Evolutionary conservation across 164 flowering plant genomes (phyloP), one percentile per base, ranked within the genome.

Genomic region (Houttuynia cordata): DNA sequence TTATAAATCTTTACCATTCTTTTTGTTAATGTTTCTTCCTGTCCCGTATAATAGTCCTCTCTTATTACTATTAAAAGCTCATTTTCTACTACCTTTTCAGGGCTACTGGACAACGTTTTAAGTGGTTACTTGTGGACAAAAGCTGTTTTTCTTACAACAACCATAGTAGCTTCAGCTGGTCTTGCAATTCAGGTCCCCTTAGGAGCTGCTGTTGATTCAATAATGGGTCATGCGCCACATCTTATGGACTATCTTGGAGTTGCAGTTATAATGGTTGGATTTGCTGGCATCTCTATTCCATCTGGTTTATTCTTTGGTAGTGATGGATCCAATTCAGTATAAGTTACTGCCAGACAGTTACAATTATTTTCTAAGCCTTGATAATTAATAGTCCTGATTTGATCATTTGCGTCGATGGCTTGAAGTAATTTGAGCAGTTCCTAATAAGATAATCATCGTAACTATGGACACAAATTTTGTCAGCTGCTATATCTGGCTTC

Each of bases 111-210:
- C 69, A 94, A 94, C 61, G 99, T 90, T 71, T 73, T 90, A 58
- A 88, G 99, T 30, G 99, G 90, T 66, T 94, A 90, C 71, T 61
- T 94, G 58, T 88, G 99, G 99, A 97, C 93, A 45, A 88, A 90
- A 73, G 97, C 97, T 40, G 86, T 94, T 70, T 83, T 94, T 64
- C 72, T 94, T 37, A 94, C 99, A 13, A 79, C 92, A 3, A 78
- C 99, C 19, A 94, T 96, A 0, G 96, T 88, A 42, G 95, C 99
- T 53, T 86, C 99, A 37, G 96, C 99, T 25, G 96, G 97, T 56
- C 89, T 94, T 23, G 82, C 99, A 13, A 88, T 94, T 68, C 97
- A 94, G 75, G 95, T 94, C 9, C 99, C 99, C 7, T 64, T 94
- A 73, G 97, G 97, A 42, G 93, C 93, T 39, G 22, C 88, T 50